Conservation (phyloP, 148 eudicot species). For the Rhododendron williamsianum region DNA sequence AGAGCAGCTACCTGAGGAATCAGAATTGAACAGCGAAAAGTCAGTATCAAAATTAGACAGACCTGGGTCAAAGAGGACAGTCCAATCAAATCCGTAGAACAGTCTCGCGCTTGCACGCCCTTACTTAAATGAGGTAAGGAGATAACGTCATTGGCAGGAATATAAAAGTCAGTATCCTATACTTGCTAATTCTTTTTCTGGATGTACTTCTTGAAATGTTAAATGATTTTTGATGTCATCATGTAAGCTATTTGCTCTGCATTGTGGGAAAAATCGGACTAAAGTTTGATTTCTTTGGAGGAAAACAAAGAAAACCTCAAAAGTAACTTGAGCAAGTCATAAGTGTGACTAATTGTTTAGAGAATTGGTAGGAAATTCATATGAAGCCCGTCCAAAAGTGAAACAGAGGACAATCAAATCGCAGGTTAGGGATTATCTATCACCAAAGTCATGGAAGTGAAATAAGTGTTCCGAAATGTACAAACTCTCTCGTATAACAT, state of each 20-base stretch:
- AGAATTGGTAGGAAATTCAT: background rate
- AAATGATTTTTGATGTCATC: background rate
- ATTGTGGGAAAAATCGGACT: background rate
- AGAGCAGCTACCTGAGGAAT: constrained; percentile 80
- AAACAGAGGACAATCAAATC: background rate
- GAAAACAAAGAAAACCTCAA: background rate
- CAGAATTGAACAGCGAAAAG: constrained; percentile 11
- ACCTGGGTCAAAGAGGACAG: background rate
- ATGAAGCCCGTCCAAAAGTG: background rate
- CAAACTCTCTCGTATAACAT: background rate
- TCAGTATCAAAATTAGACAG: background rate
- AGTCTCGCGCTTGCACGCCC: too few relatives aligned
- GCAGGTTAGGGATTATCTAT: background rate
- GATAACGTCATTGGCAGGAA: background rate
- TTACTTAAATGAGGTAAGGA: too few relatives aligned
- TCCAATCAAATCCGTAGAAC: too few relatives aligned
- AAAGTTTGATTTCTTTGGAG: background rate
- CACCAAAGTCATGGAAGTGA: background rate
- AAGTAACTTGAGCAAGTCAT: background rate
- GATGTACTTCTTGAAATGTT: background rate
- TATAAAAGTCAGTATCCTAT: background rate
- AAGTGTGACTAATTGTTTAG: background rate
- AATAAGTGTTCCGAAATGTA: background rate
- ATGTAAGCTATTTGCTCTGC: background rate
- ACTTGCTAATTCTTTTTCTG: background rate